phyloP scores from a whole-genome alignment of 1,284 basidiomycete species.

The Fomitiporia mediterranea region DNA sequence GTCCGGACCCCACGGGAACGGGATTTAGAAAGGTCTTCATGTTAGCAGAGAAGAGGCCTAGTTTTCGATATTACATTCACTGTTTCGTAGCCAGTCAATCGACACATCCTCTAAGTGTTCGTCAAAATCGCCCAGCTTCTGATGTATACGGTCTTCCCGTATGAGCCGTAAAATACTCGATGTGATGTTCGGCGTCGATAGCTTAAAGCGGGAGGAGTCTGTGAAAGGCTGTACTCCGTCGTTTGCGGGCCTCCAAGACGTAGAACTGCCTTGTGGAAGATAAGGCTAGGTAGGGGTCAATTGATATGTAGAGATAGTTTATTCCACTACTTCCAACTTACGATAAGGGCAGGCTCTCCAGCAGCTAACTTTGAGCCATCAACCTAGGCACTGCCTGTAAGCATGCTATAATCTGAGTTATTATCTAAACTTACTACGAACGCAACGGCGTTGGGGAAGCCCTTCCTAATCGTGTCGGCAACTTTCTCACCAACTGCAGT shows the following conservation, averaged over 20 bases:
- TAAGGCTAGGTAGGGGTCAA: slow-evolving; percentile 39
- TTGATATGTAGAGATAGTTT: not conserved
- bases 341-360: slow-evolving; percentile 49
- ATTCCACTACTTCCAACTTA: too few relatives aligned
- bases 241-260: slow-evolving; percentile 41
- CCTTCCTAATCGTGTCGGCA: slow-evolving; percentile 44
- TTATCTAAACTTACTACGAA: slow-evolving; percentile 47
- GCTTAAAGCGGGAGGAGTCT: slow-evolving; percentile 40
- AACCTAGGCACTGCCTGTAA: slow-evolving; percentile 36
- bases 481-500: slow-evolving; percentile 63
- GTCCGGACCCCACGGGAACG: not conserved
- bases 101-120: slow-evolving; percentile 72
- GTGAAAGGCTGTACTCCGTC: slow-evolving; percentile 36
- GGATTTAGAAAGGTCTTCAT: not conserved
- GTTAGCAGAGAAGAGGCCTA: not conserved
- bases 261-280: slow-evolving; percentile 33
- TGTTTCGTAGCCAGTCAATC: slow-evolving; percentile 62
- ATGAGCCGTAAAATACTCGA: slow-evolving; percentile 44
- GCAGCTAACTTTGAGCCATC: slow-evolving; percentile 52
- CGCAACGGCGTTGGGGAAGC: slow-evolving; percentile 54
- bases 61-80: slow-evolving; percentile 32
- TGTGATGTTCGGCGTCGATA: slow-evolving; percentile 41
- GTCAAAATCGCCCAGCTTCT: slow-evolving; percentile 69
- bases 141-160: slow-evolving; percentile 42
- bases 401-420: not conserved